A percentile compares a stretch with the other conserved stretches of the same genome.
phyloP scores from a whole-genome alignment of 768 basidiomycete genomes.

The Cantharellus cinnabarinus region DNA sequence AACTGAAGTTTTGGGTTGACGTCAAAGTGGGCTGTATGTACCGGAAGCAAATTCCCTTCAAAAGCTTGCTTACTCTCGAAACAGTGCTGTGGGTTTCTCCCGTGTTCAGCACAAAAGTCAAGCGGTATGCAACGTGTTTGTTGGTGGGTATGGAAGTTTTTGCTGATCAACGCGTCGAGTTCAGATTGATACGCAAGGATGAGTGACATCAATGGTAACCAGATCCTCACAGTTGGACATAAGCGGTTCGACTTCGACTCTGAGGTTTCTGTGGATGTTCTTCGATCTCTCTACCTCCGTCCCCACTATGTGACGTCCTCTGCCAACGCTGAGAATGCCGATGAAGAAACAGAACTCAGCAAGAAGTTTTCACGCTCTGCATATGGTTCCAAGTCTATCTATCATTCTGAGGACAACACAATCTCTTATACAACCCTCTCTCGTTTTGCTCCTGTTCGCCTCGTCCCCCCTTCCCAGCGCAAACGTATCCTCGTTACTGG shows the following conservation, averaged over 20 bases:
- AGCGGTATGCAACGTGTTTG: no score
- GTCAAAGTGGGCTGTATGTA: no score
- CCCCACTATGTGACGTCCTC: constrained; percentile 47
- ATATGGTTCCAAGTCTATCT: constrained; percentile 75
- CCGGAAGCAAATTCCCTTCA: no score
- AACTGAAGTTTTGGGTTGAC: no score
- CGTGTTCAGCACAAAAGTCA: no score
- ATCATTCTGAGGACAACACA: constrained; percentile 51
- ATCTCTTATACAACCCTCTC: constrained; percentile 87
- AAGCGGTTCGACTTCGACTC: constrained; percentile 81
- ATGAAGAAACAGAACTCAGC: constrained; percentile 28
- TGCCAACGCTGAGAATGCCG: constrained; percentile 17
- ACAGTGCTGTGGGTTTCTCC: no score
- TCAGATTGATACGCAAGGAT: background rate
- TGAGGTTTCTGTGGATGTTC: constrained; percentile 54
- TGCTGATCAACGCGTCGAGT: background rate
- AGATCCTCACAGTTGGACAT: constrained; percentile 65
- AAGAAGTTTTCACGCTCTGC: constrained; percentile 27
- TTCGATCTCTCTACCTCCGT: constrained; percentile 77
- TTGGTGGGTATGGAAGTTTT: no score
- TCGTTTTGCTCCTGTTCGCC: constrained; percentile 81
- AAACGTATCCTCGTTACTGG: constrained; percentile 92
- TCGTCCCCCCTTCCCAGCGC: constrained; percentile 52
- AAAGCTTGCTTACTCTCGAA: no score
- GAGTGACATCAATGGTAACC: constrained; percentile 46